Conservation (phyloP, 2,329 filamentous ascomycete genomes). For the Didymosphaeria variabile region DNA sequence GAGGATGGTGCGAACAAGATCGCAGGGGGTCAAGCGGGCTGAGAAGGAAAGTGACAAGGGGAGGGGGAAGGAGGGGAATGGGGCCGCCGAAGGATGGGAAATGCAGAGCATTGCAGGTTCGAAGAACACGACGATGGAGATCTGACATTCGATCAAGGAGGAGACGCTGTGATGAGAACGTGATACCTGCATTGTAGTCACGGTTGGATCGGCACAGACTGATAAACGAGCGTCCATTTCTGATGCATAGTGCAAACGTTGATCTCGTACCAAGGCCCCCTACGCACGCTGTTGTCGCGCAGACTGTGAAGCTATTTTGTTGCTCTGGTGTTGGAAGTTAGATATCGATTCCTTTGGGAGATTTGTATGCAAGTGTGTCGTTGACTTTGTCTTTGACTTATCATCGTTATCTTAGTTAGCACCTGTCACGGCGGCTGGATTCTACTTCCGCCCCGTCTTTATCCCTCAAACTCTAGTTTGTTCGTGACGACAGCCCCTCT, state of each 20-base stretch:
- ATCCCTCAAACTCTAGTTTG: background rate
- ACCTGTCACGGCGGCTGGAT: background rate
- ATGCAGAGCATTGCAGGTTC: background rate
- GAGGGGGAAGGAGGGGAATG: background rate
- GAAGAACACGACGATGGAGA: background rate
- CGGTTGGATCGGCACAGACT: background rate
- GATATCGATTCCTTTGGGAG: background rate
- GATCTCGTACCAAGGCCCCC: background rate
- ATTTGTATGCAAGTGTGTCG: background rate
- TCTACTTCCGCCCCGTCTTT: background rate
- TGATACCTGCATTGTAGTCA: background rate
- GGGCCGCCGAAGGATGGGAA: background rate
- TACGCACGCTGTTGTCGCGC: background rate
- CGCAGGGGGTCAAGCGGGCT: conserved; percentile 57
- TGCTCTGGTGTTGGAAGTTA: too few relatives aligned
- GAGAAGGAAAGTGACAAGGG: conserved; percentile 53
- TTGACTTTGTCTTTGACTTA: background rate
- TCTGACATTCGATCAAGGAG: background rate
- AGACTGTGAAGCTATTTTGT: too few relatives aligned
- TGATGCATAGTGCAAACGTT: background rate
- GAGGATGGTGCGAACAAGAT: conserved; percentile 54
- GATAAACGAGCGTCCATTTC: background rate
- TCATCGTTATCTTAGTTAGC: background rate
- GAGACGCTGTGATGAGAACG: background rate
- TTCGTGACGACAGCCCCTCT: background rate